These are phyloP conservation scores for Hypsizygus marmoreus DNA, from an alignment of 768 basidiomycete species.

Conservation along the genomic window DNA sequence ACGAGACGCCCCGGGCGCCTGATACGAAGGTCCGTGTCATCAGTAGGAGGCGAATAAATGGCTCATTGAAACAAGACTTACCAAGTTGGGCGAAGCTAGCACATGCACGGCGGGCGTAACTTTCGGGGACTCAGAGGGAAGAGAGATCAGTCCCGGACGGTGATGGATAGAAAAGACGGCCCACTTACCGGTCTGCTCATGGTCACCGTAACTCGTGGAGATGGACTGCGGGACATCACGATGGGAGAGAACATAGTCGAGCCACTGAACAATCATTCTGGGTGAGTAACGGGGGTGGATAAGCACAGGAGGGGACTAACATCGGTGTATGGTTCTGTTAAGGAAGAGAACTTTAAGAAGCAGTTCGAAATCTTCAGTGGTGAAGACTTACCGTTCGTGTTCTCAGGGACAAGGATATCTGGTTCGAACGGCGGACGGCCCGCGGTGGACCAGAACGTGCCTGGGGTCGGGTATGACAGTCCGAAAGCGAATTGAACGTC, in stretches of 20 bases:
- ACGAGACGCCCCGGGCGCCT: slow-evolving; percentile 54
- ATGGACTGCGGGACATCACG: slow-evolving; percentile 54
- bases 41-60: not conserved
- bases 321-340: no score
- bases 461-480: slow-evolving; percentile 56
- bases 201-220: slow-evolving; percentile 69
- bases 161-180: no score
- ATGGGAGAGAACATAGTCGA: slow-evolving; percentile 52
- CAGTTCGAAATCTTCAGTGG: not conserved
- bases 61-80: slow-evolving; percentile 24
- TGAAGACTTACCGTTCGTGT: slow-evolving; percentile 37
- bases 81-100: slow-evolving; percentile 52
- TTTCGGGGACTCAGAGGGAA: slow-evolving; percentile 41
- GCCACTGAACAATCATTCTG: no score
- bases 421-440: slow-evolving; percentile 61
- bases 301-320: no score
- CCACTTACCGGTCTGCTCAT: slow-evolving; percentile 71
- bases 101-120: slow-evolving; percentile 50
- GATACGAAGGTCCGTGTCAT: not conserved
- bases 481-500: slow-evolving; percentile 67
- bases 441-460: slow-evolving; percentile 60
- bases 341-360: slow-evolving; percentile 12
- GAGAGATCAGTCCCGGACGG: no score
- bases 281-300: no score
- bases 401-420: slow-evolving; percentile 36